Evolutionary conservation across 2,329 filamentous ascomycete genomes (phyloP), one percentile per base, ranked within the genome.

Genomic region (Colletotrichum sp.): DNA sequence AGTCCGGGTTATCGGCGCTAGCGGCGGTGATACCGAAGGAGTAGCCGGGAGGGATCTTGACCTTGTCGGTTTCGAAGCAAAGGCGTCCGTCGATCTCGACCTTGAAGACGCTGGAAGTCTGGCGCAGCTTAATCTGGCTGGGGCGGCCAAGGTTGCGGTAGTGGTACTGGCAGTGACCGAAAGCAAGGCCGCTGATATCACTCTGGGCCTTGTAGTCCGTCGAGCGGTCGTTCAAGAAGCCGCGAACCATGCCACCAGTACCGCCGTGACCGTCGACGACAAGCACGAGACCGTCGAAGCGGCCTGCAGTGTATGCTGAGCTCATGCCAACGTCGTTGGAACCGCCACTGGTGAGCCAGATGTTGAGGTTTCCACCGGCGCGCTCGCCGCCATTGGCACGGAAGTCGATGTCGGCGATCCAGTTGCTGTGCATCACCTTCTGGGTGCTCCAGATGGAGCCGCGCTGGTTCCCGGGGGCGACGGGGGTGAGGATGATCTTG

Each of bases 131-230:
- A 81, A 99, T 86, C 81, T 94, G 92, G 63, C 95, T 96, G 18
- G 96, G 94, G 7, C 94, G 92, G 21, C 97, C 97, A 26, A 98
- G 90, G 85, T 99, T 99, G 79, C 97, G 94, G 88, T 98, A 99
- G 62, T 92, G 86, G 84, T 97, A 97, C 81, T 93, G 91, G 88
- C 97, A 99, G 86, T 98, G 95, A 16, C 96, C 97, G 83, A 99
- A 99, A 18, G 96, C 95, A 68, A 98, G 90, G 80, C 91, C 93
- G 85, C 98, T 96, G 18, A 98, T 92, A 80, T 92, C 93, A 79
- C 92, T 89, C 80, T 96, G 94, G 72, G 90, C 89, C 81, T 92
- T 93, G 88, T 93, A 98, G 84, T 98, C 95, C 79, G 91, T 93
- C 49, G 88, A 91, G 65, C 96, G 96, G 84, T 99, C 97, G 86